Conservation (phyloP, 768 basidiomycete genomes). For the Amanita pallidorosea region DNA sequence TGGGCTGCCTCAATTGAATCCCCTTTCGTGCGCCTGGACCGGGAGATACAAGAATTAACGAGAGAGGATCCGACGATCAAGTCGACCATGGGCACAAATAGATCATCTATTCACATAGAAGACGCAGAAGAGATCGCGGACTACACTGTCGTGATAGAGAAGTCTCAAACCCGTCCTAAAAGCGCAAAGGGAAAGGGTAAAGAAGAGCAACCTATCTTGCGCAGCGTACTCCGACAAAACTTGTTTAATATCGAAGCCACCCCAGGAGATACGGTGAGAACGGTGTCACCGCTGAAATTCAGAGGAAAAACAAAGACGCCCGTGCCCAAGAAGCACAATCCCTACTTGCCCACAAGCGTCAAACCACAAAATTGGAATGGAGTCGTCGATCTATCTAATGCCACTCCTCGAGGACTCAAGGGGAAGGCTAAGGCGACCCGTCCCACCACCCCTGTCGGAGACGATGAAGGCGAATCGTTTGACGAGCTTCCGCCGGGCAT, state of each 20-base stretch:
- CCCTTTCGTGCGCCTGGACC: constrained; percentile 57
- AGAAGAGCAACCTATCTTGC: constrained; percentile 32
- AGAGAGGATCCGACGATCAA: constrained; percentile 24
- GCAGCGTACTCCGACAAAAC: constrained; percentile 42
- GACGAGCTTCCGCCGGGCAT: constrained; percentile 44
- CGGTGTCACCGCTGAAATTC: constrained; percentile 40
- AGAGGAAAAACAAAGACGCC: constrained; percentile 48
- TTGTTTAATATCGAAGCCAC: constrained; percentile 32
- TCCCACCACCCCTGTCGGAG: constrained; percentile 13
- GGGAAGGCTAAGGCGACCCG: constrained; percentile 1
- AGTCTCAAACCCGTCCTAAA: constrained; percentile 15
- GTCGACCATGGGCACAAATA: constrained; percentile 6
- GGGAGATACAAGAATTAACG: constrained; percentile 48
- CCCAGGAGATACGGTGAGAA: constrained; percentile 17
- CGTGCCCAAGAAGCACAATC: constrained; percentile 41
- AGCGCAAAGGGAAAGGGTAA: constrained; percentile 37
- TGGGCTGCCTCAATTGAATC: constrained; percentile 72
- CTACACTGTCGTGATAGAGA: constrained; percentile 7
- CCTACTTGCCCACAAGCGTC: constrained; percentile 44
- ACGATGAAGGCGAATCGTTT: constrained; percentile 40
- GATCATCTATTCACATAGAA: constrained; percentile 8
- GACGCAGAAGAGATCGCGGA: constrained; percentile 4
- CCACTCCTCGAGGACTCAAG: constrained; percentile 36
- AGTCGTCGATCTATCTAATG: constrained; percentile 59
- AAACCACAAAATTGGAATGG: constrained; percentile 57